Evolutionary conservation across 139 green algal species (phyloP).

Genomic region (Picochlorum sp.): DNA sequence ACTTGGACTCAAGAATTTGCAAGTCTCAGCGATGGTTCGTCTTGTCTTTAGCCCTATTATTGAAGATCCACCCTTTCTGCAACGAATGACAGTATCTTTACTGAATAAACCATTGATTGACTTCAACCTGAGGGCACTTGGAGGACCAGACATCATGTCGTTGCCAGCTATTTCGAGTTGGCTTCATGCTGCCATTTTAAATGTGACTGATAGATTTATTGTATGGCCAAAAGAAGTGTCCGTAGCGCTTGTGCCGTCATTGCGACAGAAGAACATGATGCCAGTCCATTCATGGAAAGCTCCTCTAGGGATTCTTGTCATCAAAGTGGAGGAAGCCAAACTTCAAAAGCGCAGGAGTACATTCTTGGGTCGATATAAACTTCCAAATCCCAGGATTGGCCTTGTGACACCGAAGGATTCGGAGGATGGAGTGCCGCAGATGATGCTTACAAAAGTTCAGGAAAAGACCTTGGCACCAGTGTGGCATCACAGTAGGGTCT

Average conservation of each 20-base stretch:
- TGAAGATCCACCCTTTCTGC: conserved; percentile 34
- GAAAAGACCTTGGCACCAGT: conserved; percentile 11
- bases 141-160: conserved; percentile 28
- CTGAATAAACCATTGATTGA: conserved; percentile 26
- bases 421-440: conserved; percentile 14
- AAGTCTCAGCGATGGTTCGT: conserved; percentile 23
- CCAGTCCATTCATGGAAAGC: conserved; percentile 6
- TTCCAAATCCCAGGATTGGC: conserved; percentile 14
- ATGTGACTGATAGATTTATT: conserved; percentile 7
- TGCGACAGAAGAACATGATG: conserved; percentile 11
- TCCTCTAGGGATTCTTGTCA: conserved; percentile 23
- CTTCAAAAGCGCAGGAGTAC: conserved; percentile 20
- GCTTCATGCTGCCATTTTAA: conserved; percentile 18
- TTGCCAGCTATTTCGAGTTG: conserved; percentile 28
- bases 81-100: conserved; percentile 17
- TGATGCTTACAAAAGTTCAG: conserved; percentile 15
- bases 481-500: conserved; percentile 13
- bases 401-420: conserved; percentile 12
- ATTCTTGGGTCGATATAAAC: conserved; percentile 26
- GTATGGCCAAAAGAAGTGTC: conserved; percentile 12
- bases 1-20: conserved; percentile 12
- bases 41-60: conserved; percentile 25
- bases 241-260: not conserved
- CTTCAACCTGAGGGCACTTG: conserved; percentile 30
- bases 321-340: conserved; percentile 18